phyloP scores from a whole-genome alignment of 805 yeast species.

The Monosporozyma aquatica region DNA sequence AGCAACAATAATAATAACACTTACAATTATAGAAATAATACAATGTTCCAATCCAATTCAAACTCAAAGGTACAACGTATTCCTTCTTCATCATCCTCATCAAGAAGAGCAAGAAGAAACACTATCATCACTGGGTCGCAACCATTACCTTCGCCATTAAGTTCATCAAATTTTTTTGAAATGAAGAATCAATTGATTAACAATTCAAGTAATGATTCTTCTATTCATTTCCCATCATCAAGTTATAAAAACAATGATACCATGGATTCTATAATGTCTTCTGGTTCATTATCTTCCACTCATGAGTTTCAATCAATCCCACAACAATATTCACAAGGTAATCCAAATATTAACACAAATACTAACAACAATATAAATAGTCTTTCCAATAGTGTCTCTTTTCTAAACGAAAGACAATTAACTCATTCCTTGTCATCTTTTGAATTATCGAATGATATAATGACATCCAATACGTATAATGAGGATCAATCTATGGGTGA shows the following conservation, averaged over 20 bases:
- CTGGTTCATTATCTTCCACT: background rate
- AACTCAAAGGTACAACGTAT: conserved; percentile 10
- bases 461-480: background rate
- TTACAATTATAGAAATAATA: background rate
- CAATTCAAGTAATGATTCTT: conserved; percentile 8
- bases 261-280: conserved; percentile 2
- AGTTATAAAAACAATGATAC: conserved; percentile 1
- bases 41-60: background rate
- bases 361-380: too few species aligned
- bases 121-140: conserved; percentile 84
- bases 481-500: background rate
- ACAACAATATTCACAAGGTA: background rate
- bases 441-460: conserved; percentile 19
- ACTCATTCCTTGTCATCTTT: conserved; percentile 35
- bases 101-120: conserved; percentile 51
- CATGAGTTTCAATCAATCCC: background rate
- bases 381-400: background rate
- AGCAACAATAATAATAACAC: background rate
- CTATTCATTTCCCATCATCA: conserved; percentile 4
- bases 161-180: conserved; percentile 38
- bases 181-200: conserved; percentile 24
- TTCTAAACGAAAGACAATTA: conserved; percentile 12
- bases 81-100: conserved; percentile 9
- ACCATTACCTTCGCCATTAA: conserved; percentile 82
- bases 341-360: too few species aligned